Percentiles rank a stretch among this genome's conserved stretches.
Conservation (phyloP, 1,139 yeast species). For the Eremothecium coryli region DNA sequence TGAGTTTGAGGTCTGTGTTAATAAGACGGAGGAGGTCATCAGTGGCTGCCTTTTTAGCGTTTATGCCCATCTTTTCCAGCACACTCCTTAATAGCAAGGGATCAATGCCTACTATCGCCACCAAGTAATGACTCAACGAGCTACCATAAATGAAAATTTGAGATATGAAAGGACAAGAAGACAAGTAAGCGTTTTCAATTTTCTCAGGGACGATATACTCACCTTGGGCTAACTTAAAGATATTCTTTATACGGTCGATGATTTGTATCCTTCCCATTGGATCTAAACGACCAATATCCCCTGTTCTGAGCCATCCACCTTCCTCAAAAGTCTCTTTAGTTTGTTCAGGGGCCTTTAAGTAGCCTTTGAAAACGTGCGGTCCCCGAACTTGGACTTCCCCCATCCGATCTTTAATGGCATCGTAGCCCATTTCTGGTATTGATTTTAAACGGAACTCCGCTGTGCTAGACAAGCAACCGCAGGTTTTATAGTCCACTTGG, state of each 20-base stretch:
- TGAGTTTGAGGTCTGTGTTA: slow-evolving; percentile 22
- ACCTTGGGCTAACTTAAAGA: slow-evolving; percentile 74
- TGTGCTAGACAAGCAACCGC: slow-evolving; percentile 50
- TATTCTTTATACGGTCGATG: slow-evolving; percentile 70
- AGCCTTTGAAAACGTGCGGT: slow-evolving; percentile 51
- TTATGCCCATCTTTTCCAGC: slow-evolving; percentile 20
- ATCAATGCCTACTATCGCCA: slow-evolving; percentile 59
- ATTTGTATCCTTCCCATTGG: slow-evolving; percentile 48
- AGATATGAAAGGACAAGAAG: slow-evolving; percentile 42
- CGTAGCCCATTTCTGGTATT: slow-evolving; percentile 60
- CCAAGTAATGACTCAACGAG: slow-evolving; percentile 48
- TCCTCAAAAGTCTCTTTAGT: slow-evolving; percentile 45
- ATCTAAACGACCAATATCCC: slow-evolving; percentile 59
- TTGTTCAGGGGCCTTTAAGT: slow-evolving; percentile 49
- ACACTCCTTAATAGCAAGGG: slow-evolving; percentile 23
- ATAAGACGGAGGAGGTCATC: slow-evolving; percentile 25
- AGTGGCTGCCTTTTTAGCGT: slow-evolving; percentile 15
- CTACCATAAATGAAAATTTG: slow-evolving; percentile 68
- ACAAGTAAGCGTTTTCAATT: slow-evolving; percentile 56
- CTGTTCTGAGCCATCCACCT: slow-evolving; percentile 72
- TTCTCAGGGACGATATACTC: slow-evolving; percentile 76
- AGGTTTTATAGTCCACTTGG: slow-evolving; percentile 49
- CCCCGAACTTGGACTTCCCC: slow-evolving; percentile 64
- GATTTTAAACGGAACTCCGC: slow-evolving; percentile 54
- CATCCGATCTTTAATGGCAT: slow-evolving; percentile 37